Percentiles rank a stretch among this genome's conserved stretches.
Evolutionary conservation across 805 yeast species (phyloP).

Genomic region (Torulaspora delbrueckii): DNA sequence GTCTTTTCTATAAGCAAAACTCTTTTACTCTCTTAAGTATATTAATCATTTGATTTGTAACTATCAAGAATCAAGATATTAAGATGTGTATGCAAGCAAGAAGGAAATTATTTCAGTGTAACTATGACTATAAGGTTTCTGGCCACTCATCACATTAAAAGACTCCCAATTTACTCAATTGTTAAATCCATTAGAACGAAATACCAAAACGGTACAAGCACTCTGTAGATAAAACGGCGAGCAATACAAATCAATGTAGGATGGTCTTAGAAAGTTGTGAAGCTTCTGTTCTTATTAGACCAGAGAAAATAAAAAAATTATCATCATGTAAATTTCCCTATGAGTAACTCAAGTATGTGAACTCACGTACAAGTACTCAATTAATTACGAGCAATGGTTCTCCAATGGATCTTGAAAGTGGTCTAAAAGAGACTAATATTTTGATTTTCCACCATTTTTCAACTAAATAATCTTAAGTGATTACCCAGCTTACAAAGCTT

Average conservation of each 20-base stretch:
- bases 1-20: constrained; percentile 7
- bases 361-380: constrained; percentile 4
- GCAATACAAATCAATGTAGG: constrained; percentile 13
- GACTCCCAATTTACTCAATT: constrained; percentile 27
- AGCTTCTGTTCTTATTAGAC: constrained; percentile 25
- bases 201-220: constrained; percentile 20
- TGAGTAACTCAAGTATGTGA: background rate
- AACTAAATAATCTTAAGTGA: background rate
- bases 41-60: constrained; percentile 11
- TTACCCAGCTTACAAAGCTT: background rate
- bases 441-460: background rate
- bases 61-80: background rate
- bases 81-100: background rate
- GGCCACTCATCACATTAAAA: constrained; percentile 59
- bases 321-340: constrained; percentile 23
- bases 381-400: background rate
- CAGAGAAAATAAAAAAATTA: constrained; percentile 22
- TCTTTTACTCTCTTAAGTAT: constrained; percentile 10
- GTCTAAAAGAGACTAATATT: background rate
- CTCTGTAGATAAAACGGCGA: constrained; percentile 5
- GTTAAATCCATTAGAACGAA: constrained; percentile 2
- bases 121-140: constrained; percentile 60
- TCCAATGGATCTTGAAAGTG: background rate
- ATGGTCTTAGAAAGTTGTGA: constrained; percentile 18
- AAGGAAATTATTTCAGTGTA: constrained; percentile 55